These are phyloP conservation scores for Claviceps pazoutovae DNA, from an alignment of 2,329 filamentous ascomycete genomes.

Conservation along the genomic window DNA sequence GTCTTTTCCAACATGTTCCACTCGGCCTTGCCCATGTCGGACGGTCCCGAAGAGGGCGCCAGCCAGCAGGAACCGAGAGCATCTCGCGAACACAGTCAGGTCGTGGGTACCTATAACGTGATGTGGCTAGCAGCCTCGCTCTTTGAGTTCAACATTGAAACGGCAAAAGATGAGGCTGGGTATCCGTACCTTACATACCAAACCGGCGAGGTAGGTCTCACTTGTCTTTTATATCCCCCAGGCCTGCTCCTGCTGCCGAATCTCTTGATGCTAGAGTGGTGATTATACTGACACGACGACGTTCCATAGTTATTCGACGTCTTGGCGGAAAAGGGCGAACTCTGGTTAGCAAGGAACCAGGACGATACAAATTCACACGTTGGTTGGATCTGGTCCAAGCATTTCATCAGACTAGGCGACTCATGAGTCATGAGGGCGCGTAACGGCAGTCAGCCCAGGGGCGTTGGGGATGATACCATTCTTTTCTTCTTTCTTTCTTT, in stretches of 20 bases:
- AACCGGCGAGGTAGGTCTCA: constrained; percentile 60
- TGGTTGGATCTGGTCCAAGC: constrained; percentile 99
- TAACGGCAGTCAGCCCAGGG: background rate
- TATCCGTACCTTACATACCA: constrained; percentile 95
- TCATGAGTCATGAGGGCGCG: constrained; percentile 20
- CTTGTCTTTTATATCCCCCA: too few relatives aligned
- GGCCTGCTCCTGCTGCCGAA: too few relatives aligned
- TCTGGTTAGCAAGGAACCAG: constrained; percentile 96
- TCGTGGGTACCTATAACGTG: constrained; percentile 50
- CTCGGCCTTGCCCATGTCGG: constrained; percentile 70
- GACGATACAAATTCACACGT: constrained; percentile 68
- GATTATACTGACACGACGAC: background rate
- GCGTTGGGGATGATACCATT: too few relatives aligned
- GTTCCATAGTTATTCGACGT: constrained; percentile 64
- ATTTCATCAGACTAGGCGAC: constrained; percentile 63
- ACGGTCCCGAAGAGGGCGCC: constrained; percentile 40
- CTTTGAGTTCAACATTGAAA: constrained; percentile 95
- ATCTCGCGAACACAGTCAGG: constrained; percentile 41
- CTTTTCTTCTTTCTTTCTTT: background rate
- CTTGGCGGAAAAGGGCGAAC: constrained; percentile 89
- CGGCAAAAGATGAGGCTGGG: constrained; percentile 78
- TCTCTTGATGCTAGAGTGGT: background rate
- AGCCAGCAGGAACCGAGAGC: constrained; percentile 41
- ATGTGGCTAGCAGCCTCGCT: constrained; percentile 86
- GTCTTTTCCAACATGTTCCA: constrained; percentile 71